Percentiles rank a stretch among this genome's conserved stretches.
Conservation (phyloP, 192 early-diverging fungal species). For the Gryganskiella cystojenkinii region DNA sequence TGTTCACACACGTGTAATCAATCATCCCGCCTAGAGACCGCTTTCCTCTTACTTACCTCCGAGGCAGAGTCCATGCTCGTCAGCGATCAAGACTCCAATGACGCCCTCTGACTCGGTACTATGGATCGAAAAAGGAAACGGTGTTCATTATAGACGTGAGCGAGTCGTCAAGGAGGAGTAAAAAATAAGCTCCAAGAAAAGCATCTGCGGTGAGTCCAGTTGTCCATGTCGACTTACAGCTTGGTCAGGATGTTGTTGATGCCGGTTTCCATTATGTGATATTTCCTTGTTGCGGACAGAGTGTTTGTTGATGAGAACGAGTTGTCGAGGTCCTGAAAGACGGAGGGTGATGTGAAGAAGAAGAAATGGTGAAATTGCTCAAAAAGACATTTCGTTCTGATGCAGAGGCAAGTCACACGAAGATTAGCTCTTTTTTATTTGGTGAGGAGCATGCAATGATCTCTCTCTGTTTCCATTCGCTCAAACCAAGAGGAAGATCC, state of each 20-base stretch:
- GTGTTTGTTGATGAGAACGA: neutral
- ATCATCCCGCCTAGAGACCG: too few species aligned
- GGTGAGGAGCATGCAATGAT: neutral
- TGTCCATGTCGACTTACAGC: constrained; percentile 38
- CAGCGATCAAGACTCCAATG: constrained; percentile 53
- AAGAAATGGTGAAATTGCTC: constrained; percentile 1
- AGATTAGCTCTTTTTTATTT: neutral
- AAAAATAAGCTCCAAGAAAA: too few species aligned
- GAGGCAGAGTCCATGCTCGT: constrained; percentile 54
- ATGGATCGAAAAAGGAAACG: neutral
- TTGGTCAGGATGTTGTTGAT: constrained; percentile 52
- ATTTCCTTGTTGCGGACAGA: neutral
- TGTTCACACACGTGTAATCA: too few species aligned
- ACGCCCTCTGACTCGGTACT: constrained; percentile 52
- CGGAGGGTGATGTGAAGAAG: neutral
- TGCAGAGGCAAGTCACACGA: too few species aligned
- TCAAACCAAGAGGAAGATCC: neutral
- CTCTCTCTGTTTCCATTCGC: neutral
- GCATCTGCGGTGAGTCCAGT: too few species aligned
- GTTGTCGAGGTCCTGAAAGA: neutral
- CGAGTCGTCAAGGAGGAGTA: constrained; percentile 1
- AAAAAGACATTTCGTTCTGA: too few species aligned
- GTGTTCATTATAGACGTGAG: neutral
- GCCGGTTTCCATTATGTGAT: constrained; percentile 42
- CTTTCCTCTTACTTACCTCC: constrained; percentile 57